Conservation (phyloP, 176 grass and related monocot genomes). For the Dendrocalamus sinicus region DNA sequence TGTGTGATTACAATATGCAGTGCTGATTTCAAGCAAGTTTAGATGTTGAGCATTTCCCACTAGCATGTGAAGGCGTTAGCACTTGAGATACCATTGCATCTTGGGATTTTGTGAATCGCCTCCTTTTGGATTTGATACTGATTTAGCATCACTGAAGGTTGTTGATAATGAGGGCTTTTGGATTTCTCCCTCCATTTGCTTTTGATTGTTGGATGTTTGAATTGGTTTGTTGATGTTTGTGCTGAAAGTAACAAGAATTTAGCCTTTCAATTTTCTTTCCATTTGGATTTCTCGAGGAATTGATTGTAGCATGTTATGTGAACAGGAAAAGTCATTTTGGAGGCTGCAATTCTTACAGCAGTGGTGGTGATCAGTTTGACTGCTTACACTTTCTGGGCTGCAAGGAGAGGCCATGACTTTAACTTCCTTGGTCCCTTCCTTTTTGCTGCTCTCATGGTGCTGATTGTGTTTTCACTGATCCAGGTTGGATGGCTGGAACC, state of each 20-base stretch:
- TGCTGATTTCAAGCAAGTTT: constrained; percentile 6
- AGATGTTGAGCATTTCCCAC: background rate
- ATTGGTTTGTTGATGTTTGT: background rate
- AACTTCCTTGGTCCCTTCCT: constrained; percentile 80
- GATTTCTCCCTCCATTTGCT: background rate
- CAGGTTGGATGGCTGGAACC: constrained; percentile 54
- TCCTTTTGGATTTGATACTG: background rate
- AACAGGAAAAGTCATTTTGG: constrained; percentile 86
- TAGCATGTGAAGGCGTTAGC: background rate
- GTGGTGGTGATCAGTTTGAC: constrained; percentile 82
- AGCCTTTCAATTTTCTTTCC: background rate
- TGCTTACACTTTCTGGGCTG: constrained; percentile 92
- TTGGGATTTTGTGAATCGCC: background rate
- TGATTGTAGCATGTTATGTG: constrained; percentile 20
- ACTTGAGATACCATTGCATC: background rate
- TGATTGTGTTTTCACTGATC: constrained; percentile 68
- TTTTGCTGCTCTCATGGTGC: constrained; percentile 66
- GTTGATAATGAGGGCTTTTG: background rate
- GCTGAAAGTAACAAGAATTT: background rate
- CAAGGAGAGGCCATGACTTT: constrained; percentile 83
- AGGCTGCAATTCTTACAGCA: constrained; percentile 78
- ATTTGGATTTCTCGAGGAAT: background rate
- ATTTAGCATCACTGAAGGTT: background rate
- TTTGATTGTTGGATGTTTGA: background rate
- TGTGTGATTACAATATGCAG: constrained; percentile 14